These are phyloP conservation scores for Penicillium pancosmium DNA, from an alignment of 495 filamentous ascomycete genomes.

Conservation along the genomic window DNA sequence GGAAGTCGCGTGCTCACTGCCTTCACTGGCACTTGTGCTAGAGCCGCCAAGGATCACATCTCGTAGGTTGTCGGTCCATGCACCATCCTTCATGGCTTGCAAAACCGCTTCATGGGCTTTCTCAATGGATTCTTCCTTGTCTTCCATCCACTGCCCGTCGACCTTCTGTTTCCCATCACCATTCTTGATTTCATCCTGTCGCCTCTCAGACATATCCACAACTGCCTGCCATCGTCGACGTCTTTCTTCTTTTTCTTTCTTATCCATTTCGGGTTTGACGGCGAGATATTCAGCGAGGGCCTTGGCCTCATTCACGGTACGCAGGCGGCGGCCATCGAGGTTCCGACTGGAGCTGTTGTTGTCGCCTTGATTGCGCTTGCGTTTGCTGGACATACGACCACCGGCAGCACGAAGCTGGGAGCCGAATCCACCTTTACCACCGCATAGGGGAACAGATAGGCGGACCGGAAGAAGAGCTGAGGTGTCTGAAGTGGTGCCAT, in stretches of 20 bases:
- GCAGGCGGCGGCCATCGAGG: slow-evolving; percentile 85
- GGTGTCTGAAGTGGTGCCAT: slow-evolving; percentile 43
- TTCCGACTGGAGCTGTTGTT: slow-evolving; percentile 88
- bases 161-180: slow-evolving; percentile 69
- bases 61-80: slow-evolving; percentile 52
- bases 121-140: slow-evolving; percentile 82
- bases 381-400: slow-evolving; percentile 93
- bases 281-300: slow-evolving; percentile 92
- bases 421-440: slow-evolving; percentile 97
- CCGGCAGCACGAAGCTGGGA: slow-evolving; percentile 95
- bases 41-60: slow-evolving; percentile 46
- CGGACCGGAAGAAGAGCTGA: slow-evolving; percentile 81
- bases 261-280: slow-evolving; percentile 95
- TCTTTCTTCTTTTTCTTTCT: slow-evolving; percentile 83
- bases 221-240: slow-evolving; percentile 81
- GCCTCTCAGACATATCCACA: slow-evolving; percentile 77
- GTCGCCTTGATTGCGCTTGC: slow-evolving; percentile 83
- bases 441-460: slow-evolving; percentile 71
- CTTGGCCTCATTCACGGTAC: slow-evolving; percentile 93
- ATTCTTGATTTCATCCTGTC: slow-evolving; percentile 74
- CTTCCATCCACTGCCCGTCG: slow-evolving; percentile 91
- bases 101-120: slow-evolving; percentile 82
- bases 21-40: slow-evolving; percentile 56
- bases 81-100: slow-evolving; percentile 68
- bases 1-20: slow-evolving; percentile 37